Evolutionary conservation across 805 yeast genomes (phyloP).

Genomic region (Nakazawaea ernobii): DNA sequence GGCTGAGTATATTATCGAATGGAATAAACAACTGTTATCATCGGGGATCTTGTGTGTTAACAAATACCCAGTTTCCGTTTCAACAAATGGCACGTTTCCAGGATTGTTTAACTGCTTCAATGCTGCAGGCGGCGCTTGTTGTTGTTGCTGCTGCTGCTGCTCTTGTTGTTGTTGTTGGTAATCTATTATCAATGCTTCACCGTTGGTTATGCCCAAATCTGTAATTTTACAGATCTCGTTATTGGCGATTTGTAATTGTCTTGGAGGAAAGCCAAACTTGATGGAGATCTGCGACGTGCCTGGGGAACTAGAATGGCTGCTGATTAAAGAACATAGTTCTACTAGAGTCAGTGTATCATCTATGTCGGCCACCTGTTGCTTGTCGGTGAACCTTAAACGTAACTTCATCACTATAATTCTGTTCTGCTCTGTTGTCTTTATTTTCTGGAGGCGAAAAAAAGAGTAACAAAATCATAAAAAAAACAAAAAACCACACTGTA

Average conservation of each 20-base stretch:
- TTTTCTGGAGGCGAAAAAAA: neutral
- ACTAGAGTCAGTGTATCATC: neutral
- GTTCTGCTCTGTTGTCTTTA: neutral
- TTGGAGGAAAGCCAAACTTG: constrained; percentile 61
- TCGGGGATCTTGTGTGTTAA: constrained; percentile 60
- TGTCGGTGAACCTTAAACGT: neutral
- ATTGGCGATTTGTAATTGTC: constrained; percentile 26
- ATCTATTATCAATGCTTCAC: constrained; percentile 51
- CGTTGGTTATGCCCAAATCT: constrained; percentile 45
- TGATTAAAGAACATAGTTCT: neutral
- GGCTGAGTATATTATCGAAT: constrained; percentile 50
- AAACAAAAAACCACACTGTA: no score
- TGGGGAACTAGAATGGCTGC: no score
- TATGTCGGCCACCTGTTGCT: neutral
- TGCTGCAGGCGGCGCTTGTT: neutral
- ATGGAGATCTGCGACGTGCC: constrained; percentile 17
- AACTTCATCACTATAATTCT: constrained; percentile 5
- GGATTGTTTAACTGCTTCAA: constrained; percentile 8
- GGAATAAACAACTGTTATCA: constrained; percentile 74
- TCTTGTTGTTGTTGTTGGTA: constrained; percentile 8
- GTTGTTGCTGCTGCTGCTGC: constrained; percentile 7
- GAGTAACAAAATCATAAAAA: neutral
- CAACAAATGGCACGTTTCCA: constrained; percentile 11
- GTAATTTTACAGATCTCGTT: constrained; percentile 21
- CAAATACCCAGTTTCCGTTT: constrained; percentile 25